phyloP scores from a whole-genome alignment of 2,329 filamentous ascomycete species.

The Rutstroemia sp. region DNA sequence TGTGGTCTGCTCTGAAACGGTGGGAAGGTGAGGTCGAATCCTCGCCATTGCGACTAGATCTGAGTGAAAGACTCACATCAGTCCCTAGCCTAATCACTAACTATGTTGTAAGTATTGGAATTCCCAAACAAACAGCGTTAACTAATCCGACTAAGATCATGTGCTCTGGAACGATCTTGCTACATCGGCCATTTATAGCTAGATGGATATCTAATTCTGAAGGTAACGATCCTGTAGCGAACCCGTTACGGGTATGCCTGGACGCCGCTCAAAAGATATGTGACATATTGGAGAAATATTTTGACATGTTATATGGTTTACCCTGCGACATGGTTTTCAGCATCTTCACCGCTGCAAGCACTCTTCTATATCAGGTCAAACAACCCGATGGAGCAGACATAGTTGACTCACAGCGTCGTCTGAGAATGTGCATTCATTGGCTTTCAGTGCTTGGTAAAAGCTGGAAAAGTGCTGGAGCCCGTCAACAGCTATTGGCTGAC shows the following conservation, averaged over 20 bases:
- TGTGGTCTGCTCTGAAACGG: conserved; percentile 19
- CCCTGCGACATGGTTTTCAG: conserved; percentile 28
- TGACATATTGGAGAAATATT: conserved; percentile 24
- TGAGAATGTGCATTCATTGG: conserved; percentile 27
- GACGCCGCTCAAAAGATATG: conserved; percentile 26
- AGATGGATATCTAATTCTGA: conserved; percentile 17
- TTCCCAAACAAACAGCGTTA: not conserved
- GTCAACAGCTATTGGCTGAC: conserved; percentile 24
- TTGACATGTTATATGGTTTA: conserved; percentile 21
- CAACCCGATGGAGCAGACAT: conserved; percentile 8
- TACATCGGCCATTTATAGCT: conserved; percentile 27
- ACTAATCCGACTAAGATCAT: conserved; percentile 17
- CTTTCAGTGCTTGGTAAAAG: conserved; percentile 25
- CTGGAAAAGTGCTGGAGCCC: conserved; percentile 27
- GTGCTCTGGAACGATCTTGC: conserved; percentile 22
- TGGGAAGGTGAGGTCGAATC: conserved; percentile 24
- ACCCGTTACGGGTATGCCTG: conserved; percentile 22
- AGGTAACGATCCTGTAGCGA: conserved; percentile 7
- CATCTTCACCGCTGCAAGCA: conserved; percentile 27
- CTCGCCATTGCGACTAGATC: conserved; percentile 23
- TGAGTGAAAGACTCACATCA: conserved; percentile 20
- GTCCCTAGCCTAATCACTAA: conserved; percentile 26
- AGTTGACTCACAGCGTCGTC: conserved; percentile 15
- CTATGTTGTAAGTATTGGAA: conserved; percentile 20
- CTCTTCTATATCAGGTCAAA: conserved; percentile 22